Evolutionary conservation across 768 basidiomycete genomes (phyloP), one percentile per base, ranked within the genome.

Genomic region (Pleurotus tuoliensis): DNA sequence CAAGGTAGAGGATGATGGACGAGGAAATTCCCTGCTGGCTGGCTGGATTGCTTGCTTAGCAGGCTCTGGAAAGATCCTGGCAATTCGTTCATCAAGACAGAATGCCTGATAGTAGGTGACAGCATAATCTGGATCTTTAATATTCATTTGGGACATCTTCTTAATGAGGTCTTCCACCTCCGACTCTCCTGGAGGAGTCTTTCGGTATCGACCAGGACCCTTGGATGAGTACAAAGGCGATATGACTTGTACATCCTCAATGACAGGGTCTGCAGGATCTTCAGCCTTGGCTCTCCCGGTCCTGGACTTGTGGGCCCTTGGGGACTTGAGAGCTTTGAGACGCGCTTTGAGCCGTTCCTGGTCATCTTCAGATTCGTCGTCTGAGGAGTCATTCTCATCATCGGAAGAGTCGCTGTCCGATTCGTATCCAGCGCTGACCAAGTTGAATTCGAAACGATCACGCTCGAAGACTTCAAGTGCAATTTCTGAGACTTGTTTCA

Each of bases 101-200:
- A 56, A 45, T 44, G 54, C 54, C 48, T 34, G 24, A 54, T 58
- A 55, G 30, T 56, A 55, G 11, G 16, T 13, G 7, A 47, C 22
- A 2, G 24, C 27, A 37, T 47, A 56, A 16, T 56, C 16, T n/a
- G 54, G 41, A 40, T 59, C 56, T 27, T 47, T 20, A 22, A 56
- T 45, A 15, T 43, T 57, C 25, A 56, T n/a, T 11, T 48, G 11
- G 2, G 44, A 43, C 34, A 56, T 30, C 27, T 59, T 56, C 40
- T 48, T 34, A 39, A 55, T 56, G 9, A 59, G 25, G 16, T 47
- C 15, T 18, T 59, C 58, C n/a, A 56, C 47, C 12, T 56, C 58
- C n/a, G 40, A 16, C 44, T 56, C 16, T 9, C 27, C 27, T 30
- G 27, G 27, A 30, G 27, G 27, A 30, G 27, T 30, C 27, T 30